Percentiles rank a stretch among this genome's conserved stretches.
Evolutionary conservation across 2,329 filamentous ascomycete species (phyloP).

Genomic region (Incumbomyces delicatus): DNA sequence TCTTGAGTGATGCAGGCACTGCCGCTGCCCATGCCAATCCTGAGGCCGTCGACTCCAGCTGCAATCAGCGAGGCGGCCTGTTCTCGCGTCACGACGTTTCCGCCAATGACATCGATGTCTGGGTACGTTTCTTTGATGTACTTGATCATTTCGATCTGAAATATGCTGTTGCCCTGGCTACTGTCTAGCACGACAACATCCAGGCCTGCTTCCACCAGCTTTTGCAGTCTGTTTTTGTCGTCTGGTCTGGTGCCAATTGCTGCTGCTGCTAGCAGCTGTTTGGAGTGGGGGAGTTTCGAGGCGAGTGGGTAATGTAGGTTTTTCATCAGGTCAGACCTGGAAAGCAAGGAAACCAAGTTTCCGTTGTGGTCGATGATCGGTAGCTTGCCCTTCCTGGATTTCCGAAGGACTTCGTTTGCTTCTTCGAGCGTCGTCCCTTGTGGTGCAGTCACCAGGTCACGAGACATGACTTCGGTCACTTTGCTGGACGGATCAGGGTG

Average conservation of each 20-base stretch:
- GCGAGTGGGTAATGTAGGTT: constrained; percentile 95
- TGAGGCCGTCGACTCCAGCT: constrained; percentile 88
- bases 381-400: constrained; percentile 97
- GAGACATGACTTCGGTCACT: constrained; percentile 89
- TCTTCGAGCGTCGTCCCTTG: constrained; percentile 74
- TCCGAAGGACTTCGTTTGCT: constrained; percentile 84
- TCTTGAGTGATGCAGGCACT: constrained; percentile 98
- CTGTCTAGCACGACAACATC: constrained; percentile 94
- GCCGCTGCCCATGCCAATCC: constrained; percentile 97
- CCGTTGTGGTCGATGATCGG: constrained; percentile 76
- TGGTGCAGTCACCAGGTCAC: constrained; percentile 78
- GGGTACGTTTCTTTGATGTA: constrained; percentile 86
- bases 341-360: constrained; percentile 86
- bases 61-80: constrained; percentile 88
- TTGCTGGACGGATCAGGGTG: constrained; percentile 63
- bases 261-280: constrained; percentile 92
- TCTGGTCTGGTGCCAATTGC: constrained; percentile 91
- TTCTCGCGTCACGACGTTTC: constrained; percentile 96
- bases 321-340: constrained; percentile 93
- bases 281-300: constrained; percentile 91
- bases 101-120: constrained; percentile 84
- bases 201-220: constrained; percentile 86
- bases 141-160: constrained; percentile 97
- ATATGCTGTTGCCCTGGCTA: constrained; percentile 96
- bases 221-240: constrained; percentile 76